Evolutionary conservation across 805 yeast genomes (phyloP).

Genomic region (Nakazawaea populi): DNA sequence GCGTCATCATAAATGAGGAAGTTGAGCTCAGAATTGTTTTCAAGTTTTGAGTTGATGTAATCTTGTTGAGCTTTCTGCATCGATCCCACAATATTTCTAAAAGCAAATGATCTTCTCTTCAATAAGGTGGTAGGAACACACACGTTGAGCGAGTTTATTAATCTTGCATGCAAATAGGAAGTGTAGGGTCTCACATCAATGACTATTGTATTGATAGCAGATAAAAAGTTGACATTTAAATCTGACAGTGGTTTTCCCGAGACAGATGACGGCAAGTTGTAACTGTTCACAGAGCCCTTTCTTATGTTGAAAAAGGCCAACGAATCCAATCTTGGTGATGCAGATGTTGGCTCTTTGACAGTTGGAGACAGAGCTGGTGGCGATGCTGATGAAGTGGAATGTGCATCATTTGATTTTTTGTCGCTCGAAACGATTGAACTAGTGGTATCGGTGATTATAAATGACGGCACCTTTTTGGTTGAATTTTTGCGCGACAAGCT

Average conservation of each 20-base stretch:
- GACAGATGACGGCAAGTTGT: not conserved
- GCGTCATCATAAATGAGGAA: conserved; percentile 30
- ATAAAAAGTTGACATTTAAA: not conserved
- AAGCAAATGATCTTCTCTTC: conserved; percentile 29
- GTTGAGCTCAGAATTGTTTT: conserved; percentile 11
- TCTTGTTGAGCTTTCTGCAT: conserved; percentile 21
- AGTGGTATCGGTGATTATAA: conserved; percentile 6
- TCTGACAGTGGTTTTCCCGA: not conserved
- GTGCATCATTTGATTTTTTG: not conserved
- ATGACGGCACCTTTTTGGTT: conserved; percentile 1
- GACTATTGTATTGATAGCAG: conserved; percentile 4
- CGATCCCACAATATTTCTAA: conserved; percentile 27
- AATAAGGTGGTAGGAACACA: conserved; percentile 40
- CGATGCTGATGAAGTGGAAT: not conserved
- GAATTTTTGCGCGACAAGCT: conserved; percentile 1
- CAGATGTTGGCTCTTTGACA: not conserved
- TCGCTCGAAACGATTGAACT: not conserved
- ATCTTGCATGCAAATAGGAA: conserved; percentile 24
- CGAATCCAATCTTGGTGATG: not conserved
- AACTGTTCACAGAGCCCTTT: not conserved
- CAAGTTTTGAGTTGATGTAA: conserved; percentile 7
- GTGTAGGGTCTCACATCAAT: conserved; percentile 36
- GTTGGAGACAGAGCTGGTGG: not conserved
- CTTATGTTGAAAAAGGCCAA: conserved; percentile 6
- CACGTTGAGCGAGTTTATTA: conserved; percentile 28